A percentile compares a stretch with the other conserved stretches of the same genome.
Evolutionary conservation across 352 stramenopile species (phyloP).

Genomic region (Pythium vanterpoolii): DNA sequence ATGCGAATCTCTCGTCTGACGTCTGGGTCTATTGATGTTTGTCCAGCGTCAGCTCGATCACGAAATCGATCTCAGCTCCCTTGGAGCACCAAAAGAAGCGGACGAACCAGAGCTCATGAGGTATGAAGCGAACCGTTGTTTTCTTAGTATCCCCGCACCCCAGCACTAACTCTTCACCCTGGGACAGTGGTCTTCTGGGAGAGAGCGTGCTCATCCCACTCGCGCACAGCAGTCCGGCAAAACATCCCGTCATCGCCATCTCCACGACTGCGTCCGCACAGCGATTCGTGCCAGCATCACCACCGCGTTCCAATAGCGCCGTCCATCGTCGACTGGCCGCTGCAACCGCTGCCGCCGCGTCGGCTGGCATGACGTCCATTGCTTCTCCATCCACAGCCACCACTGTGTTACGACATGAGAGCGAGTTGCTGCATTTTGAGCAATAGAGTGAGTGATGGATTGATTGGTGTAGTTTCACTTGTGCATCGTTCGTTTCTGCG

Average conservation of each 20-base stretch:
- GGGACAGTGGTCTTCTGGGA: slow-evolving; percentile 16
- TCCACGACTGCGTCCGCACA: neutral
- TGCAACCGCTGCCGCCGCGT: slow-evolving; percentile 8
- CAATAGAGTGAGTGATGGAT: slow-evolving; percentile 11
- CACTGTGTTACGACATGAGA: slow-evolving; percentile 23
- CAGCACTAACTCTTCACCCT: no score
- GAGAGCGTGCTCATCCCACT: slow-evolving; percentile 51
- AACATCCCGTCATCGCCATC: neutral
- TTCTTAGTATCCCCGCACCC: no score
- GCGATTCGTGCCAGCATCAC: neutral
- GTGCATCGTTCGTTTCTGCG: neutral
- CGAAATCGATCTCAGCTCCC: slow-evolving; percentile 9
- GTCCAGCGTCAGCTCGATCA: slow-evolving; percentile 13
- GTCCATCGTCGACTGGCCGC: slow-evolving; percentile 5
- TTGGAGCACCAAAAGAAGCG: neutral
- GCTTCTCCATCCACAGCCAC: no score
- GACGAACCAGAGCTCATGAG: slow-evolving; percentile 1
- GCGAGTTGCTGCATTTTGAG: slow-evolving; percentile 41
- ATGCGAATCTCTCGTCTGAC: neutral
- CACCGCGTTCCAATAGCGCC: slow-evolving; percentile 2
- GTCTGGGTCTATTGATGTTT: neutral
- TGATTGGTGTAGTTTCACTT: neutral
- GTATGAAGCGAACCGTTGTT: neutral
- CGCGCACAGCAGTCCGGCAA: neutral
- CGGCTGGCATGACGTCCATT: neutral